Conservation (phyloP, 352 stramenopile species). For the Globisporangium acanthophoron region DNA sequence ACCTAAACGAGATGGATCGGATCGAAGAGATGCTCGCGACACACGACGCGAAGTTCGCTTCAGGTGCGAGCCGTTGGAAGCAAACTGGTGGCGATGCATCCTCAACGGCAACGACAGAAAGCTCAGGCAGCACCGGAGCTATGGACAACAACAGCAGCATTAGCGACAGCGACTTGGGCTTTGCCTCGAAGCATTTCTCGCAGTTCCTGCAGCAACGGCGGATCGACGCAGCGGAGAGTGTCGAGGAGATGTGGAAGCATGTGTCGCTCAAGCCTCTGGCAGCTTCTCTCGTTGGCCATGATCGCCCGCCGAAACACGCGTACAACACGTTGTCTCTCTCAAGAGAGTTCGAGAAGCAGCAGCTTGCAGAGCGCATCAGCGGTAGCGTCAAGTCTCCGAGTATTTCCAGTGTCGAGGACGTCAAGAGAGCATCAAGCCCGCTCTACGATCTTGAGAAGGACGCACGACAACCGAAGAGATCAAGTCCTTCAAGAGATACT, state of each 20-base stretch:
- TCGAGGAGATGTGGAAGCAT: constrained; percentile 65
- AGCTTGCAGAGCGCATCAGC: background rate
- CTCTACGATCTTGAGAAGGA: background rate
- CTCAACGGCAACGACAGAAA: background rate
- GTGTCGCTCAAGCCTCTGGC: constrained; percentile 28
- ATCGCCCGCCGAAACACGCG: background rate
- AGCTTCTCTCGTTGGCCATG: background rate
- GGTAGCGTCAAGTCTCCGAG: background rate
- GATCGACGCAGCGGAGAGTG: constrained; percentile 12
- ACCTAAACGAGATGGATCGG: constrained; percentile 41
- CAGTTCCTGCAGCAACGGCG: constrained; percentile 12
- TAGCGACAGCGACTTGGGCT: background rate
- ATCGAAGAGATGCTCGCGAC: constrained; percentile 50
- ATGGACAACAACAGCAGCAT: background rate
- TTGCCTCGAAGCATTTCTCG: constrained; percentile 5
- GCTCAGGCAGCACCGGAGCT: background rate
- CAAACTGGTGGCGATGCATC: background rate
- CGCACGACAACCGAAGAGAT: background rate
- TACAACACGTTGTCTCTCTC: constrained; percentile 44
- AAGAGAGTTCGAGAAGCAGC: constrained; percentile 10
- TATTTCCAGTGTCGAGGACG: too few species aligned
- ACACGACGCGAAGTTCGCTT: constrained; percentile 14
- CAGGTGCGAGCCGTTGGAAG: constrained; percentile 4
- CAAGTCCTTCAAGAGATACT: background rate
- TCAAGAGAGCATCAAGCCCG: too few species aligned